These are phyloP conservation scores for Boletus insuetus DNA, from an alignment of 768 basidiomycete genomes.

Conservation along the genomic window DNA sequence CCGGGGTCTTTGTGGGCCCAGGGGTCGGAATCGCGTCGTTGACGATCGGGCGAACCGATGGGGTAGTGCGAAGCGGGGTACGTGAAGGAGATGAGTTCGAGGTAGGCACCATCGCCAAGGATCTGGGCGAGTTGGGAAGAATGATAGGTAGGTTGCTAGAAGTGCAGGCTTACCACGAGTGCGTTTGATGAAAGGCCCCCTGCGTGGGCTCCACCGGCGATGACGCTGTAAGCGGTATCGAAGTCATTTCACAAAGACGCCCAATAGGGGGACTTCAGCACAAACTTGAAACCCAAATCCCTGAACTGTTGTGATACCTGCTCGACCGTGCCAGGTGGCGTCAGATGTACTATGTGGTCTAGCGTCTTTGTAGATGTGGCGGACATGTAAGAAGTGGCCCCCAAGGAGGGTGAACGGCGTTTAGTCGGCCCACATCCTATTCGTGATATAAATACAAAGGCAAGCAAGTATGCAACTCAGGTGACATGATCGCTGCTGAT, in stretches of 20 bases:
- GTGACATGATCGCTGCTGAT: neutral
- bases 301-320: slow-evolving; percentile 51
- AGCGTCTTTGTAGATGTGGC: slow-evolving; percentile 41
- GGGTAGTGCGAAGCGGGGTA: slow-evolving; percentile 54
- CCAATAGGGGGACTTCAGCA: neutral
- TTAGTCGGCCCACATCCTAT: neutral
- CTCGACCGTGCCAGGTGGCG: slow-evolving; percentile 56
- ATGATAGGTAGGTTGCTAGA: neutral
- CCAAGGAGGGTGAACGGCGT: neutral
- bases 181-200: slow-evolving; percentile 63
- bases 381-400: too few relatives aligned
- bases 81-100: slow-evolving; percentile 70
- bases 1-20: slow-evolving; percentile 58
- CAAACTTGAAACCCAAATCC: slow-evolving; percentile 66
- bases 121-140: slow-evolving; percentile 6
- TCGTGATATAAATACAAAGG: neutral
- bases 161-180: slow-evolving; percentile 46
- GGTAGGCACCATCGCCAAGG: slow-evolving; percentile 50
- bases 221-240: slow-evolving; percentile 43
- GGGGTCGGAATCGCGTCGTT: slow-evolving; percentile 41
- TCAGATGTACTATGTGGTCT: slow-evolving; percentile 74
- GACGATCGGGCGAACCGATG: slow-evolving; percentile 43
- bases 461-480: neutral
- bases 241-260: neutral
- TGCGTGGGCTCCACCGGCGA: slow-evolving; percentile 63